Base-by-base conservation (phyloP, 2,329 filamentous ascomycete genomes). In the Claviceps monticola region DNA sequence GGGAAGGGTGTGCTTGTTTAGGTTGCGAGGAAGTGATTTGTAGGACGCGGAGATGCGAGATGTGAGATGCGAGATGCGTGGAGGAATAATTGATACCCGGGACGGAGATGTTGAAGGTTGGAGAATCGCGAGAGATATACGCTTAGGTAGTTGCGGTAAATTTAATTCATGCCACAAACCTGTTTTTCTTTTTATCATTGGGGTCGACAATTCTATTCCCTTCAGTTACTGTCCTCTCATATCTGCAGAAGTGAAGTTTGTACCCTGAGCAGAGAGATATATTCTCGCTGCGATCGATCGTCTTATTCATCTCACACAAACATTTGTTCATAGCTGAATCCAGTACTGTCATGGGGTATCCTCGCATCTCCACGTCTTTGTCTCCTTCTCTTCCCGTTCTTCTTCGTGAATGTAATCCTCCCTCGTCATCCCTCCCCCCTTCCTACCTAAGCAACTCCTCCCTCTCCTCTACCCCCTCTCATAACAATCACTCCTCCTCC, bases 401-500 rank as follows among this genome's bases (percentile, higher is more conserved):
- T n/a, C 26, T 26, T 11, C 2, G 26, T 29, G 26, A 29, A 9
- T 29, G 26, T 4, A 29, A 29, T 29, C 26, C 26, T 29, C 26
- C 8, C 26, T 29, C 26, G 1, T 29, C 26, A 29, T 41, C n/a
- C n/a, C n/a, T 8, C n/a, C 39, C 19, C 9, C 19, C 19, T 19
- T 19, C 19, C 19, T 19, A 19, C 19, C 19, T 19, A 19, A 19
- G 2, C 2, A 19, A 19, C 19, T 19, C 19, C 19, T 19, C 19
- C 19, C 19, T 9, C 7, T 17, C 19, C 1, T 7, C 39, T 44
- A 5, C 19, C 8, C 14, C 16, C 42, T 44, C 14, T 17, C 44
- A 46, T 8, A 9, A 4, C 16, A 8, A 3, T 46, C n/a, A 45
- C 44, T 59, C 59, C 36, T 68, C 66, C 16, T 72, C 72, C 53